These are phyloP conservation scores for Exophiala oligosperma DNA, from an alignment of 2,329 filamentous ascomycete species.

Conservation along the genomic window DNA sequence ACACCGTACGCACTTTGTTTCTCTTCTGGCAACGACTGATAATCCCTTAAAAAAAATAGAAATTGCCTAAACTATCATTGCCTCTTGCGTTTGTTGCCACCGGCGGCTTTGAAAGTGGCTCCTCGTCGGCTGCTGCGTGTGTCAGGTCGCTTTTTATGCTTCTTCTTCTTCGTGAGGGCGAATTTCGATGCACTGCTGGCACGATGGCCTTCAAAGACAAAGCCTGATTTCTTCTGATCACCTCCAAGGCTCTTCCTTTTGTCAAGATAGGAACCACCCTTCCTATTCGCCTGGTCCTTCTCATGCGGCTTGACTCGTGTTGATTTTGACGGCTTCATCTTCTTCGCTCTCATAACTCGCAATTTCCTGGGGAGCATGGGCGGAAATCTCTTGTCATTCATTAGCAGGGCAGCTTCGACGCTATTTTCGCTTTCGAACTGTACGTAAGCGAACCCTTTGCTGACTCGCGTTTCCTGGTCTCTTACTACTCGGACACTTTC, in stretches of 20 bases:
- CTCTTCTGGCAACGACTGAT: too few species aligned
- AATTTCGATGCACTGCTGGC: constrained; percentile 35
- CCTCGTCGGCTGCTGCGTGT: constrained; percentile 44
- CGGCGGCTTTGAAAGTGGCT: constrained; percentile 43
- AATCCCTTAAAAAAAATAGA: not conserved
- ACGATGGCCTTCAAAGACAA: constrained; percentile 49
- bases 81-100: constrained; percentile 31
- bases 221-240: not conserved
- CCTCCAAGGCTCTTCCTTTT: not conserved
- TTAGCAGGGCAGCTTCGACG: constrained; percentile 85
- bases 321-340: constrained; percentile 30
- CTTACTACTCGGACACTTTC: constrained; percentile 92
- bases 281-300: not conserved
- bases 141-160: constrained; percentile 25
- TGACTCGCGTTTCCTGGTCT: constrained; percentile 85
- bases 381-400: constrained; percentile 89
- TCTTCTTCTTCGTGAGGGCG: constrained; percentile 42
- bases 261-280: not conserved
- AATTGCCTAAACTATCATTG: not conserved
- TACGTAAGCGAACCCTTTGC: constrained; percentile 96
- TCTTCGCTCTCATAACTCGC: constrained; percentile 83
- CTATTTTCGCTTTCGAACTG: constrained; percentile 89
- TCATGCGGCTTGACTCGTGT: constrained; percentile 28
- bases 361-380: constrained; percentile 88
- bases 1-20: too few species aligned